These are phyloP conservation scores for Pyrus betulifolia DNA, from an alignment of 306 rosid species.

Conservation along the genomic window DNA sequence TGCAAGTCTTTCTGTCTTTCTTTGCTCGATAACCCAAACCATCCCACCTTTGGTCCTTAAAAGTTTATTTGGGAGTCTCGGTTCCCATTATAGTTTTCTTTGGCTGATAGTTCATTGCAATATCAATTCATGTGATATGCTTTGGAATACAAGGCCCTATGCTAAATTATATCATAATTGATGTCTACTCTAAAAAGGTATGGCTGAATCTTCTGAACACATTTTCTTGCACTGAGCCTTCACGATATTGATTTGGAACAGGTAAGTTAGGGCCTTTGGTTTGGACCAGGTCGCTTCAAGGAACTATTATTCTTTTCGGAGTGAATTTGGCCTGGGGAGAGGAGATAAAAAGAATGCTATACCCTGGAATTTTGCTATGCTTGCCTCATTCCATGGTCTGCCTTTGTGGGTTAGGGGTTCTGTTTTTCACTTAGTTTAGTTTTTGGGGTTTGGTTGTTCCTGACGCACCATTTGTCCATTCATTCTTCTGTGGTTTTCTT, in stretches of 20 bases:
- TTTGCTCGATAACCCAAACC: background rate
- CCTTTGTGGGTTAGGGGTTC: too few species aligned
- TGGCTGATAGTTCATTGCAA: background rate
- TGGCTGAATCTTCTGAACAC: background rate
- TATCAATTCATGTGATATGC: background rate
- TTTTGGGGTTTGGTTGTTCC: too few species aligned
- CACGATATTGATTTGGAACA: background rate
- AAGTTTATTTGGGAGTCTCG: background rate
- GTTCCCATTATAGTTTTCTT: background rate
- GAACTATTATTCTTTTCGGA: background rate
- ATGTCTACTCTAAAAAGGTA: background rate
- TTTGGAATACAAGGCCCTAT: background rate
- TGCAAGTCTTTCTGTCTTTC: background rate
- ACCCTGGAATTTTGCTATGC: background rate
- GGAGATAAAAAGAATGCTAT: background rate
- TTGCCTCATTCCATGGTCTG: background rate
- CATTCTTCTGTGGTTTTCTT: too few species aligned
- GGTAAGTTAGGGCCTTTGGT: background rate
- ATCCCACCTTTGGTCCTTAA: background rate
- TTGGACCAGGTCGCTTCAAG: background rate
- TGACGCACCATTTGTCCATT: too few species aligned
- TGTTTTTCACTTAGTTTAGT: too few species aligned
- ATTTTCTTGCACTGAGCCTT: background rate
- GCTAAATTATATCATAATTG: too few species aligned
- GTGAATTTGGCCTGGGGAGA: background rate